phyloP scores from a whole-genome alignment of 1,284 basidiomycete species.

The Puccinia novopanici region DNA sequence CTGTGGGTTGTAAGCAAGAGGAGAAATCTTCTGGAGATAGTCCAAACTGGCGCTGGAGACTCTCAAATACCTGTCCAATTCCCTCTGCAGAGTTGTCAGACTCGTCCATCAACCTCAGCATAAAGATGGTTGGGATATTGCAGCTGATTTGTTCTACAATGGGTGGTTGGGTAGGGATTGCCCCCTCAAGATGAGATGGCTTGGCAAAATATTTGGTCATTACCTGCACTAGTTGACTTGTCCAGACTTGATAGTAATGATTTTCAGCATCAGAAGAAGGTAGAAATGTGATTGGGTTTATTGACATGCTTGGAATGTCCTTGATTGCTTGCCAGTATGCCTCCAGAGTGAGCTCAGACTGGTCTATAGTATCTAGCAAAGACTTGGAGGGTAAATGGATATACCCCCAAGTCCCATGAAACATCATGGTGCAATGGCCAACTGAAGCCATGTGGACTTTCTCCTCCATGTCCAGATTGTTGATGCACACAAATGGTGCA shows the following conservation, averaged over 20 bases:
- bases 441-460: neutral
- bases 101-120: slow-evolving; percentile 11
- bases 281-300: neutral
- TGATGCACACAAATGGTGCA: slow-evolving; percentile 1
- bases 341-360: neutral
- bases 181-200: neutral
- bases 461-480: no score
- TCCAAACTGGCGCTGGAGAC: neutral
- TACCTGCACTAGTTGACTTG: neutral
- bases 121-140: neutral
- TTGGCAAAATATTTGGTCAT: neutral
- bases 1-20: neutral
- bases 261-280: neutral
- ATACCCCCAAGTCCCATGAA: no score
- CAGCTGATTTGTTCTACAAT: neutral
- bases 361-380: neutral
- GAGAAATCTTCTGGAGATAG: neutral
- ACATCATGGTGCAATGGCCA: neutral
- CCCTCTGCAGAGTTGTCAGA: neutral
- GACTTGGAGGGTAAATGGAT: slow-evolving; percentile 20
- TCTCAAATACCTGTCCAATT: neutral
- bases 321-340: neutral
- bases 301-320: neutral
- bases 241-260: neutral
- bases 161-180: neutral